Conservation (phyloP, 1,139 yeast genomes). For the Hansenula lynferdii region DNA sequence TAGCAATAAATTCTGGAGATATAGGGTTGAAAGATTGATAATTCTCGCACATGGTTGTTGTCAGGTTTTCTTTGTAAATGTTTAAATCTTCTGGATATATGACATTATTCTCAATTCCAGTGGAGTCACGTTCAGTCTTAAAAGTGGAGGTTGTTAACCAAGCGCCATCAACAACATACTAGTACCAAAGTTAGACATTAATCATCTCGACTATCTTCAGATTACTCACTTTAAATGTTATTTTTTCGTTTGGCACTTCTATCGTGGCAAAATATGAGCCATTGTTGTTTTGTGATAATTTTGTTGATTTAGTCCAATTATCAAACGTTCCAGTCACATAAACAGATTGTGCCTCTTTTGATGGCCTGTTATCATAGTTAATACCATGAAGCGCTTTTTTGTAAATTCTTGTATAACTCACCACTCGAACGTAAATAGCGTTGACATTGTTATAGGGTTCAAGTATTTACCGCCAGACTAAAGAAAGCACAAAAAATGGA, state of each 20-base stretch:
- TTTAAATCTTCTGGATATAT: conserved; percentile 38
- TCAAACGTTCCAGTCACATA: conserved; percentile 55
- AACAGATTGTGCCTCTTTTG: conserved; percentile 10
- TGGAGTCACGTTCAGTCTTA: conserved; percentile 35
- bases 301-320: conserved; percentile 51
- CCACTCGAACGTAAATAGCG: conserved; percentile 13
- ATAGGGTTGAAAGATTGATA: not conserved
- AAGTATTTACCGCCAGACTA: not conserved
- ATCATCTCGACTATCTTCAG: not conserved
- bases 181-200: conserved; percentile 10
- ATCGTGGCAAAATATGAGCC: conserved; percentile 40
- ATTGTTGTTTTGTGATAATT: conserved; percentile 36
- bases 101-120: conserved; percentile 51
- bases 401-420: conserved; percentile 2
- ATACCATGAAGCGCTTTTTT: not conserved
- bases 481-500: too few relatives aligned
- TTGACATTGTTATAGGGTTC: too few relatives aligned
- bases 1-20: not conserved
- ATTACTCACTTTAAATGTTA: conserved; percentile 38
- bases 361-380: conserved; percentile 13
- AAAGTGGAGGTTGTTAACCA: conserved; percentile 45
- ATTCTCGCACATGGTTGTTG: conserved; percentile 2
- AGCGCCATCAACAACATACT: conserved; percentile 63
- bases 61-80: conserved; percentile 3
- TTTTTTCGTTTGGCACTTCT: conserved; percentile 31